Conservation (phyloP, 176 grass and related monocot species). For the Triticum dicoccoides region DNA sequence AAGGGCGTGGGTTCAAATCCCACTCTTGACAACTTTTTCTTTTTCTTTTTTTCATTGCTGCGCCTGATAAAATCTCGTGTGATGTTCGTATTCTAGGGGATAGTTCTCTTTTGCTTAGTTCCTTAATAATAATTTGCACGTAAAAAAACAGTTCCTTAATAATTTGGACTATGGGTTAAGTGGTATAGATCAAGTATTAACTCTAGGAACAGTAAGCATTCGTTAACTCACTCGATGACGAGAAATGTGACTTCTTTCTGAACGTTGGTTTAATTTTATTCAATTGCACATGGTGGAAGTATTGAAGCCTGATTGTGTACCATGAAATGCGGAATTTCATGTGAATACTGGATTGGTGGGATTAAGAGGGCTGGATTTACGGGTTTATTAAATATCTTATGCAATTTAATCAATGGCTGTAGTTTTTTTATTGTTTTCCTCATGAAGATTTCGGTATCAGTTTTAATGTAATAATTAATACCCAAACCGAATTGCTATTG, state of each 20-base stretch:
- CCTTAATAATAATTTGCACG: too few relatives aligned
- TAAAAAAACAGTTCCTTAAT: too few relatives aligned
- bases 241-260: neutral
- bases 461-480: neutral
- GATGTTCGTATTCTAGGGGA: too few relatives aligned
- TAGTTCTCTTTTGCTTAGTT: too few relatives aligned
- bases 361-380: too few relatives aligned
- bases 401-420: neutral
- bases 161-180: neutral
- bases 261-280: neutral
- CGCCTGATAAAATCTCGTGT: too few relatives aligned
- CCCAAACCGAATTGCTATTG: neutral
- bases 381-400: neutral
- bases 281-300: neutral
- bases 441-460: neutral
- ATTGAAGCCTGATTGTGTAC: neutral
- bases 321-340: neutral
- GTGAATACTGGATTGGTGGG: neutral
- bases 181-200: neutral
- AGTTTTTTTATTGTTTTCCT: neutral
- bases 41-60: too few relatives aligned
- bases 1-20: slow-evolving; percentile 89
- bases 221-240: neutral
- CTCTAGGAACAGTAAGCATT: neutral
- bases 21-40: slow-evolving; percentile 41